Percentiles rank a stretch among this genome's conserved stretches.
phyloP scores from a whole-genome alignment of 805 yeast species.

The Candida silvicultrix region DNA sequence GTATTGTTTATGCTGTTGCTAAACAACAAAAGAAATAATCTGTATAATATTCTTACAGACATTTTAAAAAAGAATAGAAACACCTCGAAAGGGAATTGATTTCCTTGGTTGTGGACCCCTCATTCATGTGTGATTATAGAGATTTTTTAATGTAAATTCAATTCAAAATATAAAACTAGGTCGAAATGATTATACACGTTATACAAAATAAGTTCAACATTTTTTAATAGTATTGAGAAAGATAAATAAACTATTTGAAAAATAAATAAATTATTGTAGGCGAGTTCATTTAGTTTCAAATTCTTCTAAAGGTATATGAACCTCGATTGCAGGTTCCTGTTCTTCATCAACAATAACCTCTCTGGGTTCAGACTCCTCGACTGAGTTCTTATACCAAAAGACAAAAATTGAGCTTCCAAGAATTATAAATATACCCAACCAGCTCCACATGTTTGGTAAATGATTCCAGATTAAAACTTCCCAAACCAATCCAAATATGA shows the following conservation, averaged over 20 bases:
- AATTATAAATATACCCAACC: conserved; percentile 59
- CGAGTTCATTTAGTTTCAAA: background rate
- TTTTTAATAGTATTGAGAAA: no score
- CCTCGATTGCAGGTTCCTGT: background rate
- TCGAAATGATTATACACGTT: no score
- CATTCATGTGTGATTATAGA: background rate
- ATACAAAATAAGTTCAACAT: background rate
- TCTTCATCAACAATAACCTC: background rate
- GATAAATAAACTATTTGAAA: background rate
- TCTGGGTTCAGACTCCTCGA: background rate
- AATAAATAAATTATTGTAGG: background rate
- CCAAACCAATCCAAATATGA: conserved; percentile 67
- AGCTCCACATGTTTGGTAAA: conserved; percentile 57
- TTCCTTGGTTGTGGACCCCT: background rate
- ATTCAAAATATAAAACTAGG: background rate
- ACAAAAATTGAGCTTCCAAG: conserved; percentile 24
- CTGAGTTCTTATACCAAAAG: background rate
- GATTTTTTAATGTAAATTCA: background rate
- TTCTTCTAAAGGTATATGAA: background rate
- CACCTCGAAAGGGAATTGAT: background rate
- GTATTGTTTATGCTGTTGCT: conserved; percentile 92
- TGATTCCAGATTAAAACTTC: conserved; percentile 65
- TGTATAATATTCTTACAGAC: background rate
- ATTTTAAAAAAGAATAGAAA: no score
- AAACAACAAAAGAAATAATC: conserved; percentile 57